A percentile compares a stretch with the other conserved stretches of the same genome.
phyloP scores from a whole-genome alignment of 2,329 filamentous ascomycete genomes.

The Tolypocladium paradoxum region DNA sequence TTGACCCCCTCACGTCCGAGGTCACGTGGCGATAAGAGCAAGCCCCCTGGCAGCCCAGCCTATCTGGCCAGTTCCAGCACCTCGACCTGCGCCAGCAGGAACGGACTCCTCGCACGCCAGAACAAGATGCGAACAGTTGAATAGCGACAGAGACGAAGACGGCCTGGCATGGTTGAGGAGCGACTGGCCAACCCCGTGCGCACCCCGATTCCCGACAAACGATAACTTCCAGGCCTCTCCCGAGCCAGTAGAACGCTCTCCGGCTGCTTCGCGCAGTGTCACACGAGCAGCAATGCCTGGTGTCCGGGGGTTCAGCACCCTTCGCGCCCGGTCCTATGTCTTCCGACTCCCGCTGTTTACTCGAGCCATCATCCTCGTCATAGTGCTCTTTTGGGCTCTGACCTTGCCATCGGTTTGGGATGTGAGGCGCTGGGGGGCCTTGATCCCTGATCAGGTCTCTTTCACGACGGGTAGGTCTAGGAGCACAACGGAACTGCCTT shows the following conservation, averaged over 20 bases:
- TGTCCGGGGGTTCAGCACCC: slow-evolving; percentile 49
- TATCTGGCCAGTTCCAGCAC: not conserved
- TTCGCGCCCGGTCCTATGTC: slow-evolving; percentile 69
- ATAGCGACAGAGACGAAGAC: not conserved
- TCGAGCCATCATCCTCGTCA: slow-evolving; percentile 53
- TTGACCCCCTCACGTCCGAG: too few relatives aligned
- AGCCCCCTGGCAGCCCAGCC: not conserved
- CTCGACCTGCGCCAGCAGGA: not conserved
- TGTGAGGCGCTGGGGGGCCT: slow-evolving; percentile 63
- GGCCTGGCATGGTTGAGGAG: not conserved
- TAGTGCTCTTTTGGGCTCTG: slow-evolving; percentile 52
- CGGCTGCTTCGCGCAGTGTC: not conserved
- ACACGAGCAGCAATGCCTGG: slow-evolving; percentile 6
- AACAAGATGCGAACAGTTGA: slow-evolving; percentile 1
- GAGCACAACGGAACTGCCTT: not conserved
- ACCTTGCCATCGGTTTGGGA: slow-evolving; percentile 61
- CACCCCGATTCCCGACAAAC: not conserved
- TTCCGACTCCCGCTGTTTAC: slow-evolving; percentile 83
- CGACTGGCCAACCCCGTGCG: not conserved
- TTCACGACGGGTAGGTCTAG: slow-evolving; percentile 52
- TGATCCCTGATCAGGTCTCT: slow-evolving; percentile 67
- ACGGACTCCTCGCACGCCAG: not conserved
- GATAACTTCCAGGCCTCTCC: not conserved
- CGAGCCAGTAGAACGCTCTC: not conserved
- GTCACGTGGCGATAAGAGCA: slow-evolving; percentile 1